Evolutionary conservation across 1,284 basidiomycete species (phyloP).

Genomic region (Mycena sp.): DNA sequence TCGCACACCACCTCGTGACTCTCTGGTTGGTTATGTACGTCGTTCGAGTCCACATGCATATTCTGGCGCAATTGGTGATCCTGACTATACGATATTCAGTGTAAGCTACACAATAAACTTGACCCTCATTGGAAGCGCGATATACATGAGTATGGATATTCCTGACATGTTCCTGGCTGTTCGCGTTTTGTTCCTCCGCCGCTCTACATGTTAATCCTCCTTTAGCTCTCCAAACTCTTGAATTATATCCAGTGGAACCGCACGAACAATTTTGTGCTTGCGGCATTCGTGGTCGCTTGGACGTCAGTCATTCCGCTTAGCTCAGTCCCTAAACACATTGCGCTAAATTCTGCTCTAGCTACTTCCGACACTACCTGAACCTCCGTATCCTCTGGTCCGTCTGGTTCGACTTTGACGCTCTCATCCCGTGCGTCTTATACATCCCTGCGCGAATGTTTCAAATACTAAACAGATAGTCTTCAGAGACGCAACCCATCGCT

Average conservation of each 20-base stretch:
- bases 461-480: no score
- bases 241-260: slow-evolving; percentile 84
- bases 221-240: slow-evolving; percentile 82
- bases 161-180: slow-evolving; percentile 93
- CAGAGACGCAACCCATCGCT: no score
- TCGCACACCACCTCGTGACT: slow-evolving; percentile 91
- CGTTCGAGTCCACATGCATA: background rate
- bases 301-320: slow-evolving; percentile 71
- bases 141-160: slow-evolving; percentile 97
- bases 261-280: slow-evolving; percentile 74
- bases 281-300: slow-evolving; percentile 81
- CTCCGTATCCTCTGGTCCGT: slow-evolving; percentile 89
- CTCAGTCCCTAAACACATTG: background rate
- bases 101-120: slow-evolving; percentile 90
- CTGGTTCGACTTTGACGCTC: slow-evolving; percentile 76
- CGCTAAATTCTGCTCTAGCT: slow-evolving; percentile 64
- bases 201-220: background rate
- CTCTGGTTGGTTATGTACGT: slow-evolving; percentile 90
- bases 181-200: slow-evolving; percentile 40
- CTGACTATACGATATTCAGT: slow-evolving; percentile 47
- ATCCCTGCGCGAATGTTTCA: no score
- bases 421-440: slow-evolving; percentile 75
- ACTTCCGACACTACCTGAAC: slow-evolving; percentile 96
- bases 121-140: slow-evolving; percentile 92
- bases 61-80: background rate